Evolutionary conservation across 805 yeast genomes (phyloP).

Genomic region (Schwanniomyces pseudopolymorphus): DNA sequence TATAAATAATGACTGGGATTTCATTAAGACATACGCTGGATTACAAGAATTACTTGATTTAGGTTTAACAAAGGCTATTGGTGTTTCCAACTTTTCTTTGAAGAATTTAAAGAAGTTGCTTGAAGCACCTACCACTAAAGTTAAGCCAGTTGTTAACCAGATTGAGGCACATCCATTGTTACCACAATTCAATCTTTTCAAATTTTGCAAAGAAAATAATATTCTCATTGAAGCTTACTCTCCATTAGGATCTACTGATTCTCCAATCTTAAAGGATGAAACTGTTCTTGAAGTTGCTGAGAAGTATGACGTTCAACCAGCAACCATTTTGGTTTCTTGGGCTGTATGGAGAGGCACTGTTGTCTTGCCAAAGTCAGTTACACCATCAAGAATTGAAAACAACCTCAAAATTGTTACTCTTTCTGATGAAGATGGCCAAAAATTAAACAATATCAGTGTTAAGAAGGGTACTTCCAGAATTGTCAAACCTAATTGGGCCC

Average conservation of each 20-base stretch:
- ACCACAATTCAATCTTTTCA: conserved; percentile 51
- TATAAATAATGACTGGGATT: conserved; percentile 32
- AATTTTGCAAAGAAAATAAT: conserved; percentile 38
- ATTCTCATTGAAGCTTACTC: conserved; percentile 66
- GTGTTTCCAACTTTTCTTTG: conserved; percentile 72
- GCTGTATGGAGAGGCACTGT: conserved; percentile 27
- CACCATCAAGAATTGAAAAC: conserved; percentile 24
- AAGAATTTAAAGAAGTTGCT: conserved; percentile 45
- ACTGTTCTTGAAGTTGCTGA: conserved; percentile 17
- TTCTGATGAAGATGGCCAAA: conserved; percentile 35
- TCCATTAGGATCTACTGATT: conserved; percentile 60
- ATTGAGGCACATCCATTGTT: conserved; percentile 61
- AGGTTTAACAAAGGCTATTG: conserved; percentile 64
- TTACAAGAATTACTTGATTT: conserved; percentile 58
- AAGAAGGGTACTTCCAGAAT: conserved; percentile 30
- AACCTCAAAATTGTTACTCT: conserved; percentile 36
- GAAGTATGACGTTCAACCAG: conserved; percentile 19
- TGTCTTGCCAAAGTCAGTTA: conserved; percentile 30
- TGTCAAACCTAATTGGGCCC: conserved; percentile 25
- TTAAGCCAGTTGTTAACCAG: conserved; percentile 72
- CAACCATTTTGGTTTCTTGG: conserved; percentile 26
- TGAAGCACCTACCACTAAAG: conserved; percentile 41
- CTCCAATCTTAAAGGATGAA: conserved; percentile 23
- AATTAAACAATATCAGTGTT: conserved; percentile 25
- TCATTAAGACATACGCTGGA: conserved; percentile 52